Evolutionary conservation across 305 asterid species (phyloP).

Genomic region (Galium porrigens): DNA sequence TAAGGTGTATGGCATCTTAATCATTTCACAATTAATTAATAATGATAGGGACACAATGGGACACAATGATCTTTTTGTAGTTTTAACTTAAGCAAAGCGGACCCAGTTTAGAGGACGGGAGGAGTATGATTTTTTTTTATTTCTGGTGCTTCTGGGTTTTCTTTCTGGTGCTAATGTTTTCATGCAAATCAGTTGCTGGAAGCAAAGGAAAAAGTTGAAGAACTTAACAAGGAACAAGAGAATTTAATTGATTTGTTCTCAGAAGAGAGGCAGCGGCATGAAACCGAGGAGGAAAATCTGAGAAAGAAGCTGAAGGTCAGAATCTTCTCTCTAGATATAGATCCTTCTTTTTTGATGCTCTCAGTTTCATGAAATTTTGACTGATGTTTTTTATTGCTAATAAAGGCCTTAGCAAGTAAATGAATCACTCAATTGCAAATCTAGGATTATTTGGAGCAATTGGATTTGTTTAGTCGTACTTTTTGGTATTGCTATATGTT

Average conservation of each 20-base stretch:
- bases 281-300: conserved; percentile 54
- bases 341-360: background rate
- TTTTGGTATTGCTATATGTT: background rate
- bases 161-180: conserved; percentile 6
- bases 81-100: background rate
- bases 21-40: background rate
- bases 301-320: conserved; percentile 58
- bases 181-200: conserved; percentile 40
- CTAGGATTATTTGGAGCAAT: background rate
- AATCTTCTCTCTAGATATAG: background rate
- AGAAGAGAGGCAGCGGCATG: conserved; percentile 83
- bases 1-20: background rate
- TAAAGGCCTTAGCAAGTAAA: background rate
- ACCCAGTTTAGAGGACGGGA: background rate
- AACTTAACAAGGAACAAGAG: conserved; percentile 59
- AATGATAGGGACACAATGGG: background rate
- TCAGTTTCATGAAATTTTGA: background rate
- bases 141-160: conserved; percentile 3
- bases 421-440: background rate
- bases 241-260: conserved; percentile 58
- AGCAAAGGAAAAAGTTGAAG: conserved; percentile 31
- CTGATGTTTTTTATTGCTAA: background rate
- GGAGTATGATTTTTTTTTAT: background rate
- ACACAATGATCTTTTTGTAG: background rate
- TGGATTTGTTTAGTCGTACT: background rate